Conservation (phyloP, 805 yeast species). For the Candida qinlingensis region DNA sequence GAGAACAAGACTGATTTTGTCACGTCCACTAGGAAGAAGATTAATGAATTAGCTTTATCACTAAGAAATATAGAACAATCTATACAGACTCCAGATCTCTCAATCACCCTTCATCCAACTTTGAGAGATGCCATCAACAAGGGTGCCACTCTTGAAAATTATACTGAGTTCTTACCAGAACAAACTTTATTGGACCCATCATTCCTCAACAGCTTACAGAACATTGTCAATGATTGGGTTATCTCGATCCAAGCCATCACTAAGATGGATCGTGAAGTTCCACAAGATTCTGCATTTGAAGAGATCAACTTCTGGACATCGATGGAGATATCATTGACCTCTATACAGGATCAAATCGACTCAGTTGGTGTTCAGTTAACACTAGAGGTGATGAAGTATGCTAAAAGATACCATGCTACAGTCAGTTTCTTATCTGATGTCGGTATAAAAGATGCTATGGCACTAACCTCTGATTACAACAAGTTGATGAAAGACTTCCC, state of each 20-base stretch:
- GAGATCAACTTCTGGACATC: conserved; percentile 79
- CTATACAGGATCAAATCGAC: conserved; percentile 53
- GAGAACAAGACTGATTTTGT: conserved; percentile 30
- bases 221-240: conserved; percentile 70
- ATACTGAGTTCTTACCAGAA: conserved; percentile 28
- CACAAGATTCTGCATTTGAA: conserved; percentile 51
- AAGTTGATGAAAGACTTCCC: conserved; percentile 69
- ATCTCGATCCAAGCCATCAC: conserved; percentile 55
- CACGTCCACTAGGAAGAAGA: conserved; percentile 49
- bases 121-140: conserved; percentile 36
- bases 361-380: conserved; percentile 51
- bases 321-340: conserved; percentile 52
- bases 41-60: conserved; percentile 63
- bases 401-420: conserved; percentile 77
- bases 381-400: conserved; percentile 53
- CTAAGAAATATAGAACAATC: conserved; percentile 63
- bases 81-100: conserved; percentile 62
- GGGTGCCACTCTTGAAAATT: conserved; percentile 27
- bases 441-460: conserved; percentile 52
- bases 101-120: conserved; percentile 44
- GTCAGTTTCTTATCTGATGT: conserved; percentile 69
- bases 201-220: conserved; percentile 65
- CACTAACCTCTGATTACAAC: conserved; percentile 49
- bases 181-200: conserved; percentile 41
- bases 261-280: conserved; percentile 43